Conservation (phyloP, 805 yeast genomes). For the Kodamaea fukazawae region DNA sequence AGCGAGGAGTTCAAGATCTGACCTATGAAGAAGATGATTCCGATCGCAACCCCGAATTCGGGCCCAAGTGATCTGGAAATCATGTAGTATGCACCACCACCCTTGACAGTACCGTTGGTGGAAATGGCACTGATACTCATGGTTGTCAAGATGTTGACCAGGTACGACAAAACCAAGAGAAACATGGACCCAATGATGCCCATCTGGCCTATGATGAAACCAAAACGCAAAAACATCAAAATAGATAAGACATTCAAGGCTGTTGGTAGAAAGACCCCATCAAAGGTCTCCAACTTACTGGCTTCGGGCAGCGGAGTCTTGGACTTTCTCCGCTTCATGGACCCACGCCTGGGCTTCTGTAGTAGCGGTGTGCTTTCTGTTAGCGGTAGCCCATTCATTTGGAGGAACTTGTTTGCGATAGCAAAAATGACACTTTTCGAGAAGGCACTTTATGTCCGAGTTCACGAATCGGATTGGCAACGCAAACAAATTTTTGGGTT, state of each 20-base stretch:
- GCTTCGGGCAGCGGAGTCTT: neutral
- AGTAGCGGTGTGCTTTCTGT: too few species aligned
- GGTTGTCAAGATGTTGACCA: conserved; percentile 81
- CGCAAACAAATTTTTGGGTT: too few species aligned
- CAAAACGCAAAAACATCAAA: conserved; percentile 92
- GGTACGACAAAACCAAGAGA: conserved; percentile 67
- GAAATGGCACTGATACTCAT: conserved; percentile 92
- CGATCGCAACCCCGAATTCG: conserved; percentile 97
- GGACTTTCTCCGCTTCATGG: too few species aligned
- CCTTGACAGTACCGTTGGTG: conserved; percentile 94
- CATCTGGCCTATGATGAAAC: conserved; percentile 92
- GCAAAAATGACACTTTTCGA: too few species aligned
- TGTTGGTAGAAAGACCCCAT: conserved; percentile 93
- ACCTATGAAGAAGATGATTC: conserved; percentile 89
- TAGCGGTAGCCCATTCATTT: too few species aligned
- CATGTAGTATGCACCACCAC: conserved; percentile 99
- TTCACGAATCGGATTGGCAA: too few species aligned
- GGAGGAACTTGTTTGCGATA: too few species aligned
- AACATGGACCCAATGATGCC: conserved; percentile 78
- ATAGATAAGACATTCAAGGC: conserved; percentile 89
- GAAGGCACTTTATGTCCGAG: too few species aligned
- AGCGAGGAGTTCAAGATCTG: conserved; percentile 89
- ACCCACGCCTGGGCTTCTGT: too few species aligned
- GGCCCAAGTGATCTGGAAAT: conserved; percentile 93
- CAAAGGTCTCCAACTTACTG: conserved; percentile 70